Percentiles rank a stretch among this genome's conserved stretches.
These are phyloP conservation scores for Furcasterigmium furcatum DNA, from an alignment of 2,329 filamentous ascomycete species.

Conservation along the genomic window DNA sequence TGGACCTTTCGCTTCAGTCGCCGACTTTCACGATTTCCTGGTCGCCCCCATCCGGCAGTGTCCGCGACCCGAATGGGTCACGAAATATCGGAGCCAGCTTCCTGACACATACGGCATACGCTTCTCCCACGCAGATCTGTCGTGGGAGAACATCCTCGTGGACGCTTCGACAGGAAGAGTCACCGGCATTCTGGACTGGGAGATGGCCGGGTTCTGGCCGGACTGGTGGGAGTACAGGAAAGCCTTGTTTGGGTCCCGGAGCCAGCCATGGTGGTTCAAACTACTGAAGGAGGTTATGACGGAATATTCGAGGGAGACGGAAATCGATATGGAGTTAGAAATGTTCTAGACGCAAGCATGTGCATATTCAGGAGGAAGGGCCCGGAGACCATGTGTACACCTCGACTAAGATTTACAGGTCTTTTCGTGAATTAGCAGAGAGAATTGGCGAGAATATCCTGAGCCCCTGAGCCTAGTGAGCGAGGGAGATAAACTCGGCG, in stretches of 20 bases:
- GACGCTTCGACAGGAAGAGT: not conserved
- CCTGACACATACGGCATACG: constrained; percentile 1
- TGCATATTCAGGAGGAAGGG: no score
- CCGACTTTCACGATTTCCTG: constrained; percentile 11
- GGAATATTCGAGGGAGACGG: constrained; percentile 9
- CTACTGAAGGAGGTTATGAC: constrained; percentile 9
- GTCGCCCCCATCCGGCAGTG: constrained; percentile 9
- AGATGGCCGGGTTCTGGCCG: constrained; percentile 17
- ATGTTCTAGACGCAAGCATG: no score
- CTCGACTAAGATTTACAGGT: no score
- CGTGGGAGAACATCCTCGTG: constrained; percentile 5
- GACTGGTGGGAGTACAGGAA: constrained; percentile 17
- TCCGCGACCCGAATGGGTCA: constrained; percentile 9
- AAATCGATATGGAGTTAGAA: constrained; percentile 12
- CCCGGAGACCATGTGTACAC: no score
- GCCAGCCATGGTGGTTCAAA: constrained; percentile 10
- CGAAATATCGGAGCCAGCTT: constrained; percentile 8
- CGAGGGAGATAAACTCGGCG: no score
- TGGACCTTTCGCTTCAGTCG: constrained; percentile 10
- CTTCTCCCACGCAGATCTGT: constrained; percentile 3
- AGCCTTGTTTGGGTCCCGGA: constrained; percentile 12
- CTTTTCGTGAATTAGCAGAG: no score
- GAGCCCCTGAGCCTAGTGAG: no score
- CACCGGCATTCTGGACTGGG: constrained; percentile 4
- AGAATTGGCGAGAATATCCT: no score